Conservation (phyloP, 208 protist species). For the Trypanosoma scelopori region DNA sequence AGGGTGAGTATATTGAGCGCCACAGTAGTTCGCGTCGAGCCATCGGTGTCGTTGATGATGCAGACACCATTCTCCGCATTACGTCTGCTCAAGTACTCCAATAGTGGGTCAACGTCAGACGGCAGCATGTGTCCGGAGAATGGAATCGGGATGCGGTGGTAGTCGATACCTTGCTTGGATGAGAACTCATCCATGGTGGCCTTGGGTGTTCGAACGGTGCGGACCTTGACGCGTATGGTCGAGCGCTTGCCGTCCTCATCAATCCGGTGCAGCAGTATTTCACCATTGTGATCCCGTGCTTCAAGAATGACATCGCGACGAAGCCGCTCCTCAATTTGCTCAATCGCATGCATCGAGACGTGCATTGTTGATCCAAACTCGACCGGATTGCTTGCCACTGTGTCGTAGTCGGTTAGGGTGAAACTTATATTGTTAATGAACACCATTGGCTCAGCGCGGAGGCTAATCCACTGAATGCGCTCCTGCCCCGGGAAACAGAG, state of each 20-base stretch:
- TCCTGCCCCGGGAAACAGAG: slow-evolving; percentile 50
- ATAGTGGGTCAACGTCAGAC: slow-evolving; percentile 81
- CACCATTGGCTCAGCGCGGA: slow-evolving; percentile 86
- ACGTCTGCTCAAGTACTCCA: slow-evolving; percentile 55
- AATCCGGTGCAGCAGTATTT: slow-evolving; percentile 71
- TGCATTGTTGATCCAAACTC: slow-evolving; percentile 78
- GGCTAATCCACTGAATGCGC: slow-evolving; percentile 76
- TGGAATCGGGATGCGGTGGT: slow-evolving; percentile 81
- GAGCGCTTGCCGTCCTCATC: slow-evolving; percentile 36
- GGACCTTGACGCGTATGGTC: slow-evolving; percentile 58
- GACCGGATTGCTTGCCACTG: slow-evolving; percentile 18
- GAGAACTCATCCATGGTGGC: slow-evolving; percentile 76
- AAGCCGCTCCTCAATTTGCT: slow-evolving; percentile 88
- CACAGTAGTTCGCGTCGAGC: slow-evolving; percentile 67
- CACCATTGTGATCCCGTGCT: slow-evolving; percentile 71
- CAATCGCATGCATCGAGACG: slow-evolving; percentile 71
- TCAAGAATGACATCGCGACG: slow-evolving; percentile 78
- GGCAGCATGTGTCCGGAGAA: slow-evolving; percentile 77
- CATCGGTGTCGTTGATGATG: slow-evolving; percentile 83
- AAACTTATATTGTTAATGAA: slow-evolving; percentile 81
- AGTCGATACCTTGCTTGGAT: slow-evolving; percentile 43
- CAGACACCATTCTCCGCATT: slow-evolving; percentile 47
- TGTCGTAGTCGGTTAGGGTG: slow-evolving; percentile 76
- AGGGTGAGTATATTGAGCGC: slow-evolving; percentile 82
- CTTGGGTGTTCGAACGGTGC: slow-evolving; percentile 63